Conservation (phyloP, 1,139 yeast genomes). For the Magnusiomyces clavatus region DNA sequence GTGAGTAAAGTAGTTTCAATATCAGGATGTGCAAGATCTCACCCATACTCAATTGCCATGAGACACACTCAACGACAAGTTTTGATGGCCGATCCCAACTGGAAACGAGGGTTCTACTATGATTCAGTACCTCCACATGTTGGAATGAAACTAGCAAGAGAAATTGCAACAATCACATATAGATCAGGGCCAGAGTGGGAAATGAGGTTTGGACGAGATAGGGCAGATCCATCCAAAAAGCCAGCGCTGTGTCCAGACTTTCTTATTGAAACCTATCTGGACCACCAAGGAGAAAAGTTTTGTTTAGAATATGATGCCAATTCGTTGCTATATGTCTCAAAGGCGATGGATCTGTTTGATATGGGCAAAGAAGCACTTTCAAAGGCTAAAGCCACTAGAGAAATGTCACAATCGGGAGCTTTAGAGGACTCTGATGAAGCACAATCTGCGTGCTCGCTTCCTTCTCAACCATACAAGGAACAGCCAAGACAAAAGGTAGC, state of each 20-base stretch:
- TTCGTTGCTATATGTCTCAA: constrained; percentile 75
- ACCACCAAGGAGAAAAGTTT: constrained; percentile 92
- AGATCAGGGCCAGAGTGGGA: constrained; percentile 98
- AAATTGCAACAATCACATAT: constrained; percentile 88
- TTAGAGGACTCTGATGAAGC: constrained; percentile 26
- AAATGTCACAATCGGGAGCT: background rate
- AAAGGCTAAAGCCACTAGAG: background rate
- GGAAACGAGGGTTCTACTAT: constrained; percentile 89
- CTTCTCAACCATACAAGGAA: constrained; percentile 51
- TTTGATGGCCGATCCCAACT: constrained; percentile 87
- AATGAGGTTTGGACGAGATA: constrained; percentile 75
- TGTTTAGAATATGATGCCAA: constrained; percentile 88
- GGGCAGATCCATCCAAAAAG: constrained; percentile 69
- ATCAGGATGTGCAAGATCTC: constrained; percentile 89
- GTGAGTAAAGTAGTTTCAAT: constrained; percentile 69
- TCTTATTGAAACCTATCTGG: constrained; percentile 82
- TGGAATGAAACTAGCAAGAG: constrained; percentile 92
- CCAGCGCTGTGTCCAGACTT: constrained; percentile 94
- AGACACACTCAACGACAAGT: constrained; percentile 91
- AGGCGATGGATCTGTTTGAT: constrained; percentile 93
- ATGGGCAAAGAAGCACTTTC: constrained; percentile 38
- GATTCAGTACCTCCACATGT: constrained; percentile 77
- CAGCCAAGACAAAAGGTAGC: constrained; percentile 29
- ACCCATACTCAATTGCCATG: constrained; percentile 90
- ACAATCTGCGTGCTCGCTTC: constrained; percentile 34